A percentile compares a stretch with the other conserved stretches of the same genome.
These are phyloP conservation scores for Neoboletus magnificus DNA, from an alignment of 768 basidiomycete species.

Conservation along the genomic window DNA sequence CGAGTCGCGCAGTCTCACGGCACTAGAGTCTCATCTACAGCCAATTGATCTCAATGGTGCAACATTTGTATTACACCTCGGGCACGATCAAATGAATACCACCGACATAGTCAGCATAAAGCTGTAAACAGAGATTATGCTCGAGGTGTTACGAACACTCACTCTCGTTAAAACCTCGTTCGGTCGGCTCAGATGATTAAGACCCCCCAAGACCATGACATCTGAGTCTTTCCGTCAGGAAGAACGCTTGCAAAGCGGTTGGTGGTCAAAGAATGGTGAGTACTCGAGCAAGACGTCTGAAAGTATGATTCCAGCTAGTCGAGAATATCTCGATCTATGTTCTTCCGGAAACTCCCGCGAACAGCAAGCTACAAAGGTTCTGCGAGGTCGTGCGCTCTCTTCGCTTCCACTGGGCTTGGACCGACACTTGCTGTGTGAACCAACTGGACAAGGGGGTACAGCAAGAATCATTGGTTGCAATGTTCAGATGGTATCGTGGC, in stretches of 20 bases:
- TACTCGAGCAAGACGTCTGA: too few species aligned
- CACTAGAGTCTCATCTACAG: not conserved
- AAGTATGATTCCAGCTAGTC: not conserved
- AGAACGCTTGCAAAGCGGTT: too few species aligned
- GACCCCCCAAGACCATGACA: too few species aligned
- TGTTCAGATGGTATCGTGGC: conserved; percentile 10
- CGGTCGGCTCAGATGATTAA: not conserved
- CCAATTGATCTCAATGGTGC: not conserved
- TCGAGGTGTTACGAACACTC: not conserved
- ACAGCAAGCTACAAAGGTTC: not conserved
- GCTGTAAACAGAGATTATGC: too few species aligned
- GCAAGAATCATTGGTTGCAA: conserved; percentile 8
- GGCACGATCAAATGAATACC: too few species aligned
- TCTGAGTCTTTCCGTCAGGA: too few species aligned
- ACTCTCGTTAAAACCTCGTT: not conserved
- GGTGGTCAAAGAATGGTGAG: too few species aligned
- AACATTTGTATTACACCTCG: not conserved
- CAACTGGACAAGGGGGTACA: not conserved
- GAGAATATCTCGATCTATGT: not conserved
- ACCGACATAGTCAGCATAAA: too few species aligned
- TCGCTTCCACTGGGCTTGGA: conserved; percentile 5
- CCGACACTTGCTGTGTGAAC: conserved; percentile 9
- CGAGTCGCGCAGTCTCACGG: not conserved
- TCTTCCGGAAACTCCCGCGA: not conserved
- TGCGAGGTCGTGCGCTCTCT: not conserved